Evolutionary conservation across 2,329 filamentous ascomycete species (phyloP).

Genomic region (Aspergillus glaucus): DNA sequence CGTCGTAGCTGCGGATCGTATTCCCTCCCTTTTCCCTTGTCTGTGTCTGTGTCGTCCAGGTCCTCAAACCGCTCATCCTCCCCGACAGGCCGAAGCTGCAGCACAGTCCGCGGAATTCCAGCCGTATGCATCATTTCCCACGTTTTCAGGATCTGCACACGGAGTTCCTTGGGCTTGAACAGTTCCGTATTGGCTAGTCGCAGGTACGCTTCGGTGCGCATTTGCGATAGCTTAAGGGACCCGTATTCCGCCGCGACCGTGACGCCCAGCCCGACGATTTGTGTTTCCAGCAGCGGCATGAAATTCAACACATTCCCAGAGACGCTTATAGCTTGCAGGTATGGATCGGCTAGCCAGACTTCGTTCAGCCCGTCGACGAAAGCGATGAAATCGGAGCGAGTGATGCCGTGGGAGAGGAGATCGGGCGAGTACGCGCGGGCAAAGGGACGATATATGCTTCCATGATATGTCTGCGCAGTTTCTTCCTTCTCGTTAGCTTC

Average conservation of each 20-base stretch:
- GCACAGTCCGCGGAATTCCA: constrained; percentile 5
- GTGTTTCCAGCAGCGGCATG: constrained; percentile 22
- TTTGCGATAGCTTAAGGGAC: constrained; percentile 13
- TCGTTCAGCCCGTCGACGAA: constrained; percentile 41
- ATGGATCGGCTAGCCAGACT: constrained; percentile 50
- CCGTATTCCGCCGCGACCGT: constrained; percentile 8
- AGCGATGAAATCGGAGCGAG: constrained; percentile 17
- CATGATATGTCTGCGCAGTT: constrained; percentile 9
- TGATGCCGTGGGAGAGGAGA: constrained; percentile 3
- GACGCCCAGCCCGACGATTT: constrained; percentile 14
- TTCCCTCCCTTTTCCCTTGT: background rate
- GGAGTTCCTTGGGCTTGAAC: constrained; percentile 27
- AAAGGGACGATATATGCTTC: constrained; percentile 11
- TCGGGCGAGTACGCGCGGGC: constrained; percentile 7
- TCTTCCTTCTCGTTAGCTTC: background rate
- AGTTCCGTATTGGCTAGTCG: constrained; percentile 23
- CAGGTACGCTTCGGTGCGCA: constrained; percentile 22
- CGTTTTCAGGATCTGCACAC: constrained; percentile 19
- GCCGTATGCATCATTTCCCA: constrained; percentile 14
- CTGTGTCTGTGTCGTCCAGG: background rate
- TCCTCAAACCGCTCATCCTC: background rate
- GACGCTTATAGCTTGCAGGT: constrained; percentile 18
- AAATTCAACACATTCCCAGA: constrained; percentile 18
- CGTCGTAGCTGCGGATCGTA: constrained; percentile 7
- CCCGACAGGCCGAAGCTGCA: constrained; percentile 1